These are phyloP conservation scores for Pseudonitzschia multiseries DNA, from an alignment of 108 stramenopile species.

Conservation along the genomic window DNA sequence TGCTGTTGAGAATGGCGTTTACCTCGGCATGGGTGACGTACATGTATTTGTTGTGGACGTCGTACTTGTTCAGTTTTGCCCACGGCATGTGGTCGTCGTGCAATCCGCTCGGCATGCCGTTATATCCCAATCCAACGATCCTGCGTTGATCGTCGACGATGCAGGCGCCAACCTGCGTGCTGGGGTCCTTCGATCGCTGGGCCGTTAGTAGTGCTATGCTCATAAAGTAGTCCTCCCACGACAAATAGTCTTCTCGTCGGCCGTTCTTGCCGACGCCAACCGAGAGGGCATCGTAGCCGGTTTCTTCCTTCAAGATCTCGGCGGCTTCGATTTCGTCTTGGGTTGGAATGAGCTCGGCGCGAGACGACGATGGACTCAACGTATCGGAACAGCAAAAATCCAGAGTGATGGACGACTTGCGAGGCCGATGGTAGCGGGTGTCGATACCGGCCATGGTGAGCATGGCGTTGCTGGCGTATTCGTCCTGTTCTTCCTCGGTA, in stretches of 20 bases:
- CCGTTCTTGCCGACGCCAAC: constrained; percentile 26
- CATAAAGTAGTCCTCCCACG: constrained; percentile 97
- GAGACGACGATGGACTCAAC: too few relatives aligned
- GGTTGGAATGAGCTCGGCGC: not conserved
- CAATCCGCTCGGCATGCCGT: constrained; percentile 95
- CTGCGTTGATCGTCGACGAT: constrained; percentile 62
- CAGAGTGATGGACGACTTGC: constrained; percentile 8
- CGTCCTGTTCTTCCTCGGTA: constrained; percentile 16
- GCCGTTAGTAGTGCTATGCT: constrained; percentile 92
- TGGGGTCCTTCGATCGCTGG: constrained; percentile 95
- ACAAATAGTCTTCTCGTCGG: constrained; percentile 41
- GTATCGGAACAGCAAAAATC: constrained; percentile 18
- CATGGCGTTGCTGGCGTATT: constrained; percentile 76
- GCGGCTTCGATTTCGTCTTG: constrained; percentile 16
- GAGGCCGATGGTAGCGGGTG: constrained; percentile 33
- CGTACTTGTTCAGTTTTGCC: constrained; percentile 51
- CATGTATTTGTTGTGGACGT: constrained; percentile 92
- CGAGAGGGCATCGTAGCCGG: constrained; percentile 52
- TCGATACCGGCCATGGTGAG: constrained; percentile 82
- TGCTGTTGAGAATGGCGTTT: constrained; percentile 94
- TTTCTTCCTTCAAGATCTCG: constrained; percentile 45
- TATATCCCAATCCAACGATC: constrained; percentile 97
- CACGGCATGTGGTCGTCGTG: constrained; percentile 93
- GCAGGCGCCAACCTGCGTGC: constrained; percentile 95
- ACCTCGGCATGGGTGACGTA: constrained; percentile 99